phyloP scores from a whole-genome alignment of 768 basidiomycete species.

The Hypsizygus marmoreus region DNA sequence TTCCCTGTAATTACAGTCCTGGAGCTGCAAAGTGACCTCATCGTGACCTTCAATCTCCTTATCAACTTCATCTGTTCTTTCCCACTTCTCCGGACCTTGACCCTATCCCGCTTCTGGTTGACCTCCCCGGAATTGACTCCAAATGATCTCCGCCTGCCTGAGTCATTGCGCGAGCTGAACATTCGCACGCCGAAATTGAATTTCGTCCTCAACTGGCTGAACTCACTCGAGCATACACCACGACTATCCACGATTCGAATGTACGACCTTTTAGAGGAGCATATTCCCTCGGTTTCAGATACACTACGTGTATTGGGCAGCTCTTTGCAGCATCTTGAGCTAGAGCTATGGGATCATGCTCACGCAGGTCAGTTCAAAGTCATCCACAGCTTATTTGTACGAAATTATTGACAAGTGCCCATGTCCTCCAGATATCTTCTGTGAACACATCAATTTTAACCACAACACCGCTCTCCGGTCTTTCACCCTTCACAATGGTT shows the following conservation, averaged over 20 bases:
- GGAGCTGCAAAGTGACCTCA: conserved; percentile 10
- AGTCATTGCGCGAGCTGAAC: conserved; percentile 13
- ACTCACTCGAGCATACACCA: conserved; percentile 4
- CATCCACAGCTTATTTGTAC: too few relatives aligned
- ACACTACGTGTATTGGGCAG: conserved; percentile 9
- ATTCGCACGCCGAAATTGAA: conserved; percentile 4
- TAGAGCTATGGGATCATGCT: conserved; percentile 14
- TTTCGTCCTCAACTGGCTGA: conserved; percentile 17
- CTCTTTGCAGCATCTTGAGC: conserved; percentile 13
- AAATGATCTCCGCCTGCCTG: conserved; percentile 2
- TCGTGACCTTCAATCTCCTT: conserved; percentile 1
- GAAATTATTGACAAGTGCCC: not conserved
- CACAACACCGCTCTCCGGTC: conserved; percentile 14
- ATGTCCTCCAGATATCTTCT: conserved; percentile 3
- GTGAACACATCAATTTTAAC: conserved; percentile 11
- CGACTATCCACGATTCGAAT: conserved; percentile 10
- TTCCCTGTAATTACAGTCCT: conserved; percentile 13
- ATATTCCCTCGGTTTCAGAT: conserved; percentile 9
- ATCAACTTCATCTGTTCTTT: conserved; percentile 10
- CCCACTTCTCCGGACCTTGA: conserved; percentile 11
- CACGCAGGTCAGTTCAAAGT: conserved; percentile 8
- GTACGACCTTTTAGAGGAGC: conserved; percentile 9
- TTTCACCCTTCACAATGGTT: conserved; percentile 16
- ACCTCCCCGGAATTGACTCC: not conserved
- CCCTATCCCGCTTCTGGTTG: conserved; percentile 12